Evolutionary conservation across 108 stramenopile genomes (phyloP), one percentile per base, ranked within the genome.

Genomic region (Discostella pseudostelligera): DNA sequence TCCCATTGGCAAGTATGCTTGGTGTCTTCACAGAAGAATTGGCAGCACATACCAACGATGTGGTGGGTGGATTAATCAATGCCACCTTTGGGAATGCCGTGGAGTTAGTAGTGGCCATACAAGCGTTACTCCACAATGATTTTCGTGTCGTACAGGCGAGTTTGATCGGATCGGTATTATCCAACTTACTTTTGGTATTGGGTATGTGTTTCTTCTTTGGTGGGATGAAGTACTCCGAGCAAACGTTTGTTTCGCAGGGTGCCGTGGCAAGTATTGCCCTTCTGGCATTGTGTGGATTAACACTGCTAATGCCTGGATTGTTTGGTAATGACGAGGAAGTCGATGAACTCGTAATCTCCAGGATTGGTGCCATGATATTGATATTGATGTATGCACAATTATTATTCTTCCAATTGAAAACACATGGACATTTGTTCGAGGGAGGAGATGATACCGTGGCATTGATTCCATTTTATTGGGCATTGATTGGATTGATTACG

Each of bases 41-140:
- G 4, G 94, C 96, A 0, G 76, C 92, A 7, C 96, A 99, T 79
- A 99, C 97, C 19, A 96, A 95, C 62, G 86, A 97, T 51, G 86
- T 92, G 1, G 83, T 97, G 58, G 98, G 96, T 9, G 98, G 98
- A 53, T 73, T 98, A 12, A 74, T 98, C 74, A 97, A 98, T 81
- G 98, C 96, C 35, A 96, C 98, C 25, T 94, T 98, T 70, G 98
- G 98, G 46, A 98, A 98, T 75, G 93, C 94, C 12, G 94, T 96
- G 16, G 98, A 97, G 72, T 72, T 96, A 8, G 90, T 98, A 8
- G 86, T 96, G 36, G 91, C 87, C 10, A 86, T 96, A 39, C 86
- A 93, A 37, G 95, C 94, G 3, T 55, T 96, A 19, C 49, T 85
- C 65, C 81, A 77, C 2, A 74, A 85, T 28, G 92, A 92, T 60